Conservation (phyloP, 2,329 filamentous ascomycete species). For the Sporothrix variecibatus region DNA sequence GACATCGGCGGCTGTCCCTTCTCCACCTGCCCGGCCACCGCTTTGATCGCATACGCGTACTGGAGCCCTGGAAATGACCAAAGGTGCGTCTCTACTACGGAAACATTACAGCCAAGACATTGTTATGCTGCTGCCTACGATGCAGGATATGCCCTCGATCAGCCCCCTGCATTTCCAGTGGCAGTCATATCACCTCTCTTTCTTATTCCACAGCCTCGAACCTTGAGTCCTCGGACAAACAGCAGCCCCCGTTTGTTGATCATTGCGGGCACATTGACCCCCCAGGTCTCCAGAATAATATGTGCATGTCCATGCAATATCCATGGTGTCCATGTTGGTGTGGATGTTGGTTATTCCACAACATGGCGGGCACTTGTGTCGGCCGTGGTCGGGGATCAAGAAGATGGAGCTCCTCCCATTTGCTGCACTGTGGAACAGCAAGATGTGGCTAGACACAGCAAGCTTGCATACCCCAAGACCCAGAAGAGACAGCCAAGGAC, state of each 20-base stretch:
- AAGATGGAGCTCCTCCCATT: not conserved
- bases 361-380: not conserved
- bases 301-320: too few relatives aligned
- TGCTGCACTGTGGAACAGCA: not conserved
- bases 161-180: not conserved
- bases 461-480: not conserved
- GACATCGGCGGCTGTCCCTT: not conserved
- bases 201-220: not conserved
- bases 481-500: not conserved
- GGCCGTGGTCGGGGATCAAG: not conserved
- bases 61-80: not conserved
- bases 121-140: not conserved
- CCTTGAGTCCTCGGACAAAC: not conserved
- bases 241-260: not conserved
- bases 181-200: not conserved
- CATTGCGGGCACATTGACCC: too few relatives aligned
- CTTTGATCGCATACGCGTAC: not conserved
- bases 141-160: not conserved
- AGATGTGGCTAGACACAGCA: not conserved
- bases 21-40: not conserved
- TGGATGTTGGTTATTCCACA: not conserved
- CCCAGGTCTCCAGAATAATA: too few relatives aligned
- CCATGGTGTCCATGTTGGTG: too few relatives aligned
- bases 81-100: not conserved
- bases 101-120: not conserved